These are phyloP conservation scores for Fagopyrum tataricum DNA, from an alignment of 148 eudicot genomes.

Conservation along the genomic window DNA sequence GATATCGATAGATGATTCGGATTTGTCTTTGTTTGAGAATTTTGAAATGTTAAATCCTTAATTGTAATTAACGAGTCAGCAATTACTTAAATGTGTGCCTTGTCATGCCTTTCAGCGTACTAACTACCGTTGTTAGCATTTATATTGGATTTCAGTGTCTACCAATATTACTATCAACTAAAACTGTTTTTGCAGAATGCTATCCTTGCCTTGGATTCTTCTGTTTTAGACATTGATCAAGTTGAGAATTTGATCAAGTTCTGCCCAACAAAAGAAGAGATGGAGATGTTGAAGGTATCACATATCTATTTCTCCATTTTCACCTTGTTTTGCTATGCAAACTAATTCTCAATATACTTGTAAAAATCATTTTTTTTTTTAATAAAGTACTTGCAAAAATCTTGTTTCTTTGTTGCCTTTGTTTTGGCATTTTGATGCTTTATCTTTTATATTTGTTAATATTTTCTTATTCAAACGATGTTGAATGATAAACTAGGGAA, in stretches of 20 bases:
- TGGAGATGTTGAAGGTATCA: slow-evolving; percentile 77
- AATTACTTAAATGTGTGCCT: slow-evolving; percentile 2
- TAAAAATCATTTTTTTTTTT: too few species aligned
- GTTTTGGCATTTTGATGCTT: not conserved
- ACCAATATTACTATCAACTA: not conserved
- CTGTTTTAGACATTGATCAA: slow-evolving; percentile 82
- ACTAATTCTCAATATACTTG: not conserved
- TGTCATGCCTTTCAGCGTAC: not conserved
- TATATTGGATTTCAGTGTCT: not conserved
- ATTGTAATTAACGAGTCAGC: not conserved
- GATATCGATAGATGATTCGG: not conserved
- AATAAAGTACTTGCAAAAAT: too few species aligned
- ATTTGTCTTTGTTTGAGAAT: slow-evolving; percentile 4
- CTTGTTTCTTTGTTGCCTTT: not conserved
- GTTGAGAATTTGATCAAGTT: slow-evolving; percentile 92
- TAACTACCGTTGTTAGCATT: not conserved
- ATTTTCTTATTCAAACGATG: not conserved
- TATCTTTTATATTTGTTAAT: not conserved
- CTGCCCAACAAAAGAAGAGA: slow-evolving; percentile 96
- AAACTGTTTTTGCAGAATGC: slow-evolving; percentile 44
- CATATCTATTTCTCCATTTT: not conserved
- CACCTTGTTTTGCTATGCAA: not conserved
- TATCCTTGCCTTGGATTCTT: slow-evolving; percentile 83
- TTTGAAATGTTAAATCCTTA: not conserved
- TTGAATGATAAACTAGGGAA: not conserved